Conservation (phyloP, 768 basidiomycete genomes). For the Xanthoconium stramineum region DNA sequence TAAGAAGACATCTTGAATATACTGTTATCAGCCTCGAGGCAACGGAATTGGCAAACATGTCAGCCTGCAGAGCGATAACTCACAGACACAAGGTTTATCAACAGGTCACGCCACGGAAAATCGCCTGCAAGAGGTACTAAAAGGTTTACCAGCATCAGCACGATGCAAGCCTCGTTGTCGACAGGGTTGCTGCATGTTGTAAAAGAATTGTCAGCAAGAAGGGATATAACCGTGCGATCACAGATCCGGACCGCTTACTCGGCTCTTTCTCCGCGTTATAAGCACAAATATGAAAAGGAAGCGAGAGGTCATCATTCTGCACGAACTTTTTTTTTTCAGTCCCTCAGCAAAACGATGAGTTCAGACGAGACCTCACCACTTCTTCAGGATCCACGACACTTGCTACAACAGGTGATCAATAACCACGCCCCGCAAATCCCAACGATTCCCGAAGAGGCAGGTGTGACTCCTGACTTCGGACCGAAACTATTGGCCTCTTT, state of each 20-base stretch:
- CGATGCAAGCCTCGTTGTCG: slow-evolving; percentile 28
- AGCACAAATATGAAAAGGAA: slow-evolving; percentile 1
- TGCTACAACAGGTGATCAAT: slow-evolving; percentile 4
- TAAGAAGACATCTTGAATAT: slow-evolving; percentile 8
- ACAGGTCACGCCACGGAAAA: slow-evolving; percentile 8
- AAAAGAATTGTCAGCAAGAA: slow-evolving; percentile 7
- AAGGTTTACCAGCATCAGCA: slow-evolving; percentile 20
- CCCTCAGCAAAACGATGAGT: slow-evolving; percentile 13
- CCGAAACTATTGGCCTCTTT: slow-evolving; percentile 44
- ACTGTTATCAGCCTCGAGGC: slow-evolving; percentile 51
- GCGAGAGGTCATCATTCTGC: background rate
- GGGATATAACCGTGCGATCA: slow-evolving; percentile 4
- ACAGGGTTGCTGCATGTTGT: slow-evolving; percentile 4
- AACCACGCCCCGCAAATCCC: slow-evolving; percentile 11
- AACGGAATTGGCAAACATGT: background rate
- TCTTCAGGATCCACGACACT: slow-evolving; percentile 15
- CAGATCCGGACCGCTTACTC: slow-evolving; percentile 3
- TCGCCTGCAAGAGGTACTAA: background rate
- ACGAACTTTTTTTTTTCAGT: slow-evolving; percentile 5
- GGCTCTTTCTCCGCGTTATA: slow-evolving; percentile 14
- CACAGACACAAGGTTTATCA: slow-evolving; percentile 7
- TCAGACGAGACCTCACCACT: slow-evolving; percentile 33
- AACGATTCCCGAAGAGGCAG: slow-evolving; percentile 30
- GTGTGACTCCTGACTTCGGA: slow-evolving; percentile 16
- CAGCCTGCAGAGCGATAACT: slow-evolving; percentile 7